Evolutionary conservation across 345 rosid species (phyloP).

Genomic region (Eucalyptus cloeziana): DNA sequence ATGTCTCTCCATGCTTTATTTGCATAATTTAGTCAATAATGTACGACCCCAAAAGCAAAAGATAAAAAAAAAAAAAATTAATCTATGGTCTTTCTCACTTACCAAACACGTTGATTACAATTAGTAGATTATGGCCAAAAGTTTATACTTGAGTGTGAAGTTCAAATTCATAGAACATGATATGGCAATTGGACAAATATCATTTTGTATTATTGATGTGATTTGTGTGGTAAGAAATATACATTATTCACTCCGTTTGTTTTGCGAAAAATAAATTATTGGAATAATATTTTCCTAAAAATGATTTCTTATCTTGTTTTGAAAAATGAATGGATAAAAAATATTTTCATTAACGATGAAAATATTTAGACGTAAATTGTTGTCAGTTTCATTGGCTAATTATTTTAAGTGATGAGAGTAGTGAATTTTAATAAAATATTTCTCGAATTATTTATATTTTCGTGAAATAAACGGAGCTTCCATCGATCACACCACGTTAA

Average conservation of each 20-base stretch:
- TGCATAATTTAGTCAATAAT: neutral
- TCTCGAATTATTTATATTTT: neutral
- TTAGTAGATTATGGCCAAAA: neutral
- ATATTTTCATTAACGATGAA: neutral
- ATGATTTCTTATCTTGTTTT: neutral
- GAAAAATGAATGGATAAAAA: neutral
- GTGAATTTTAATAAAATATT: neutral
- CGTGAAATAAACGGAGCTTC: fast-evolving
- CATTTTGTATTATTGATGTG: neutral
- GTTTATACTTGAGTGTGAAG: neutral
- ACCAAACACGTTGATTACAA: neutral
- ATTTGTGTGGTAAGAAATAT: neutral
- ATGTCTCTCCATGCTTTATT: neutral
- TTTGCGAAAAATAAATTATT: neutral
- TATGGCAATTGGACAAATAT: neutral
- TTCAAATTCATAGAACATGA: neutral
- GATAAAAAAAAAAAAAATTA: neutral
- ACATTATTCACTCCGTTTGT: fast-evolving
- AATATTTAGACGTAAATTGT: neutral
- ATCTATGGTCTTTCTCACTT: neutral
- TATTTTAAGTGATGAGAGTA: neutral
- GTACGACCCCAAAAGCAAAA: neutral
- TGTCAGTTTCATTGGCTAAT: fast-evolving
- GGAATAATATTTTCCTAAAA: neutral
- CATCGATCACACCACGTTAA: neutral